Conservation (phyloP, 352 stramenopile genomes). For the Phytophthora niederhauseri region DNA sequence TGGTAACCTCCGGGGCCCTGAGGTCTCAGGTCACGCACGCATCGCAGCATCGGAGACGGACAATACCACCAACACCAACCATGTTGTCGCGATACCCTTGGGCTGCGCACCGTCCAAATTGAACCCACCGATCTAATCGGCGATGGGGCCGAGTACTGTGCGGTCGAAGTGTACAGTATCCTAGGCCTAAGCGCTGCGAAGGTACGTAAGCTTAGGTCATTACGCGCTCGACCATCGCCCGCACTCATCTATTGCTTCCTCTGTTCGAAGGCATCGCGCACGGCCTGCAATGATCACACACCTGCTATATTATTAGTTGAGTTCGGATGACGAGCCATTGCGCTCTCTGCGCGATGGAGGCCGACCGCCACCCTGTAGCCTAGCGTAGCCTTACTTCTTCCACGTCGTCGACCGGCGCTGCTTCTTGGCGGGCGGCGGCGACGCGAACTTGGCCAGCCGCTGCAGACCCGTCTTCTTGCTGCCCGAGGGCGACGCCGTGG, state of each 20-base stretch:
- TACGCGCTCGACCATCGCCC: not conserved
- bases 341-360: not conserved
- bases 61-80: not conserved
- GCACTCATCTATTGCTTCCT: not conserved
- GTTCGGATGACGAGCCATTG: not conserved
- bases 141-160: not conserved
- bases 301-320: conserved; percentile 11
- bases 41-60: not conserved
- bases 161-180: not conserved
- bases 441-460: conserved; percentile 68
- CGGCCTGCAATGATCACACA: conserved; percentile 1
- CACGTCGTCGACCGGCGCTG: conserved; percentile 44
- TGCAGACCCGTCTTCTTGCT: conserved; percentile 62
- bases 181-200: not conserved
- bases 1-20: too few relatives aligned
- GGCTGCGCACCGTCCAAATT: not conserved
- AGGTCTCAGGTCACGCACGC: not conserved
- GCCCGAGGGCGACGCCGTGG: conserved; percentile 17
- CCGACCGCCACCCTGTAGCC: not conserved
- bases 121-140: conserved; percentile 1
- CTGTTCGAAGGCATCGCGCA: not conserved
- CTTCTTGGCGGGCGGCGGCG: conserved; percentile 52
- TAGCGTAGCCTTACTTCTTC: conserved; percentile 25
- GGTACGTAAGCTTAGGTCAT: not conserved
- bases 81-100: not conserved